Percentiles rank a stretch among this genome's conserved stretches.
Evolutionary conservation across 176 grass and related monocot species (phyloP).

Genomic region (Phoenix dactylifera): DNA sequence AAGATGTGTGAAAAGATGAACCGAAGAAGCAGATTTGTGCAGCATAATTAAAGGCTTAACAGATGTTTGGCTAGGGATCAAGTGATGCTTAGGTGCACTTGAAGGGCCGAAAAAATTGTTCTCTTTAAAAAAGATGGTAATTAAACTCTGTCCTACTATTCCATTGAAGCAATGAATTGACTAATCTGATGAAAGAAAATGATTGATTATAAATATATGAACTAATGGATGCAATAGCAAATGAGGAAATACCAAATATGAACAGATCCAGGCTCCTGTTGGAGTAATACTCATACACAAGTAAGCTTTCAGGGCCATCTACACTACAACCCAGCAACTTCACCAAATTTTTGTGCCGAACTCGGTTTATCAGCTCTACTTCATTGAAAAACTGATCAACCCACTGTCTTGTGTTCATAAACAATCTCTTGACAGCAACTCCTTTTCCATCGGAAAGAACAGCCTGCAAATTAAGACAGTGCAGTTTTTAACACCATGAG

Average conservation of each 20-base stretch:
- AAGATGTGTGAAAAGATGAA: no score
- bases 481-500: no score
- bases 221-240: background rate
- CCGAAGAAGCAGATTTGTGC: no score
- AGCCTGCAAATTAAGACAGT: conserved; percentile 26
- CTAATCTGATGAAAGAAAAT: no score
- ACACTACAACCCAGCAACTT: conserved; percentile 78
- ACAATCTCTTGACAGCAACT: conserved; percentile 72
- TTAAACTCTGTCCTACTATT: no score
- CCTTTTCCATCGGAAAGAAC: conserved; percentile 67
- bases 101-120: no score
- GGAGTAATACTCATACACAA: conserved; percentile 82
- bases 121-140: no score
- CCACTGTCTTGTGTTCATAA: conserved; percentile 76
- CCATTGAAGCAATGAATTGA: no score
- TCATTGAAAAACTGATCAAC: conserved; percentile 75
- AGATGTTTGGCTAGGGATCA: no score
- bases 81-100: no score
- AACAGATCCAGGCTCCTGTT: conserved; percentile 81
- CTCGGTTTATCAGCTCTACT: conserved; percentile 74
- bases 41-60: no score
- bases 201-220: no score
- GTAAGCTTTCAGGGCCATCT: conserved; percentile 71
- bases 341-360: conserved; percentile 72
- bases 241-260: conserved; percentile 47